Conservation (phyloP, 305 asterid genomes). For the Fraxinus sp. region DNA sequence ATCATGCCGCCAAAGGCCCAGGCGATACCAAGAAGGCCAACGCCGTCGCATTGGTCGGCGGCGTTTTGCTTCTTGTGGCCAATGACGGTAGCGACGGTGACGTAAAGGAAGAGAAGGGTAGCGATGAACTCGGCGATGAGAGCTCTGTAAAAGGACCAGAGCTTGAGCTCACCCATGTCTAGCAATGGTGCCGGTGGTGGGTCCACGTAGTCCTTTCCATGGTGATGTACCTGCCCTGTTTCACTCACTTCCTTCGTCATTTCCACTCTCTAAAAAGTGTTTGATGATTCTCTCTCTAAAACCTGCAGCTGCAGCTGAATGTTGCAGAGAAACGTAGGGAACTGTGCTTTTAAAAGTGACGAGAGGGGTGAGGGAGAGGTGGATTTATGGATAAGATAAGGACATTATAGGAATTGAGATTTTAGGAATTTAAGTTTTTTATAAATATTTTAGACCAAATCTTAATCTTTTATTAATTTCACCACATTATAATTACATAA, state of each 20-base stretch:
- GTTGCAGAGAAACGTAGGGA: neutral
- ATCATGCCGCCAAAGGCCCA: slow-evolving; percentile 70
- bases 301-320: slow-evolving; percentile 16
- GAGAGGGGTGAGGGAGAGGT: neutral
- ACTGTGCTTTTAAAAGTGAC: slow-evolving; percentile 20
- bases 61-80: slow-evolving; percentile 50
- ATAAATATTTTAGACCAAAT: neutral
- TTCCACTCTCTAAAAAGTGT: too few species aligned
- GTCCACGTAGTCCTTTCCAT: slow-evolving; percentile 54
- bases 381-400: slow-evolving; percentile 50
- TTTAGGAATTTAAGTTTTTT: slow-evolving; percentile 20
- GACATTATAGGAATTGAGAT: slow-evolving; percentile 42
- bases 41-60: slow-evolving; percentile 51
- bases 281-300: slow-evolving; percentile 5
- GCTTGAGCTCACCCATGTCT: slow-evolving; percentile 42
- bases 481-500: too few species aligned
- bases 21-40: slow-evolving; percentile 60
- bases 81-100: slow-evolving; percentile 61
- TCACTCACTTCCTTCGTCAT: slow-evolving; percentile 56
- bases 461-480: too few species aligned
- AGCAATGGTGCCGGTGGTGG: slow-evolving; percentile 59
- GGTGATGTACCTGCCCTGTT: slow-evolving; percentile 28
- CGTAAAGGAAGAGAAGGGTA: slow-evolving; percentile 59
- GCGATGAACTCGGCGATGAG: slow-evolving; percentile 60
- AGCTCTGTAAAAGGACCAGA: slow-evolving; percentile 62